A percentile compares a stretch with the other conserved stretches of the same genome.
These are phyloP conservation scores for Gloeophyllum trabeum DNA, from an alignment of 768 basidiomycete species.

Conservation along the genomic window DNA sequence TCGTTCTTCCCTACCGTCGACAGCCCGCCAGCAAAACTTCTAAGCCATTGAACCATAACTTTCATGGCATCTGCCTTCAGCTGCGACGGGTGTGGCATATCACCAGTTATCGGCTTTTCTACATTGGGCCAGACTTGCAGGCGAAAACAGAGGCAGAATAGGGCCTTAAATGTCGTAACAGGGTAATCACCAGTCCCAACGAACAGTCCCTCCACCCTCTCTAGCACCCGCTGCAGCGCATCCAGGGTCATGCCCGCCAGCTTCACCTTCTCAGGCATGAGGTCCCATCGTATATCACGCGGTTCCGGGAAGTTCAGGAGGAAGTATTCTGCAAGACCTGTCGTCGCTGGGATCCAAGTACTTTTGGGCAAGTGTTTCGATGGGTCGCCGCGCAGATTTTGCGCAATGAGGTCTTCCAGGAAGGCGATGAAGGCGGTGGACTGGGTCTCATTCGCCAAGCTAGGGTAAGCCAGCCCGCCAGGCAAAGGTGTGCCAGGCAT, in stretches of 20 bases:
- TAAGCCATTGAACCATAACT: constrained; percentile 33
- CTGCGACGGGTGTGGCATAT: constrained; percentile 30
- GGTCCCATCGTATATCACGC: constrained; percentile 36
- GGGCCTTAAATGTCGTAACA: constrained; percentile 34
- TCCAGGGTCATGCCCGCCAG: constrained; percentile 44
- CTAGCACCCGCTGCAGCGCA: constrained; percentile 34
- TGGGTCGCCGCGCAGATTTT: too few species aligned
- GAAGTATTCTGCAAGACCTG: constrained; percentile 37
- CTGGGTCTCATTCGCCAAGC: too few species aligned
- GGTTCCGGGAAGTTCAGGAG: constrained; percentile 44
- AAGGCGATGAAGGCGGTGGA: too few species aligned
- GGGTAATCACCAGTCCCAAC: constrained; percentile 30
- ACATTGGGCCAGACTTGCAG: constrained; percentile 51
- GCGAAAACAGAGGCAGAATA: constrained; percentile 41
- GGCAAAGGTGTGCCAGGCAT: too few species aligned
- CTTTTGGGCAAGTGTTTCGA: too few species aligned
- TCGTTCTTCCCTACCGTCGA: constrained; percentile 18
- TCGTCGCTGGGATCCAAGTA: constrained; percentile 5
- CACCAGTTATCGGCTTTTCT: constrained; percentile 25
- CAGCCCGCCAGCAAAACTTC: constrained; percentile 29
- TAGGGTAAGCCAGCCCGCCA: too few species aligned
- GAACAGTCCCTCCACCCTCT: constrained; percentile 42
- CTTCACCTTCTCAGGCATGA: constrained; percentile 44
- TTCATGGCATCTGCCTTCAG: constrained; percentile 36
- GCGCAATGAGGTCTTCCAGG: too few species aligned